Percentiles rank a stretch among this genome's conserved stretches.
These are phyloP conservation scores for Tetraselmis striata DNA, from an alignment of 139 green algal species.

Conservation along the genomic window DNA sequence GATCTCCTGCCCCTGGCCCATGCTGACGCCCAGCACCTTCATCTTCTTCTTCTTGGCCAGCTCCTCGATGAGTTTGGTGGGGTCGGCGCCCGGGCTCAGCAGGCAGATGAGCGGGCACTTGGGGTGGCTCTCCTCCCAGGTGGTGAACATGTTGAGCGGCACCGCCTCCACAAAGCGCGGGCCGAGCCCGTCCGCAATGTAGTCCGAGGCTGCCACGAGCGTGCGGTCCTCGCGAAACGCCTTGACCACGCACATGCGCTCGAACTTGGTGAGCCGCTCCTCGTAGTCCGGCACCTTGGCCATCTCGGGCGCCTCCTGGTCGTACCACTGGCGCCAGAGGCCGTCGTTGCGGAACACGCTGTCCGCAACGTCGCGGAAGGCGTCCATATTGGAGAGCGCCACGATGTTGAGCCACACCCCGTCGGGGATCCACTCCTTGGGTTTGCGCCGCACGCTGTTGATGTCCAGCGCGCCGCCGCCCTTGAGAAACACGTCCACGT, in stretches of 20 bases:
- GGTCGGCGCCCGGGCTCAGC: constrained; percentile 80
- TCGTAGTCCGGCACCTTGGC: constrained; percentile 87
- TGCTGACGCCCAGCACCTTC: constrained; percentile 81
- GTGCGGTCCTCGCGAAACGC: constrained; percentile 86
- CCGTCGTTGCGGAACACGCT: constrained; percentile 72
- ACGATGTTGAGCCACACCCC: constrained; percentile 79
- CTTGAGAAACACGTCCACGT: constrained; percentile 85
- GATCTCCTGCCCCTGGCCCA: constrained; percentile 90
- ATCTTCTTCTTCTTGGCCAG: constrained; percentile 91
- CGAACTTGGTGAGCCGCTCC: constrained; percentile 78
- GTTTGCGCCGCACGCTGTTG: constrained; percentile 62
- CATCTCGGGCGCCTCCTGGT: constrained; percentile 84
- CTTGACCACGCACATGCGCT: constrained; percentile 86
- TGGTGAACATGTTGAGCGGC: constrained; percentile 79
- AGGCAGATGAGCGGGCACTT: constrained; percentile 88
- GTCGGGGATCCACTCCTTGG: constrained; percentile 85
- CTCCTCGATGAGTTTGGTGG: constrained; percentile 91
- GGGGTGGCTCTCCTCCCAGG: constrained; percentile 55
- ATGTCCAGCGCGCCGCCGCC: constrained; percentile 80
- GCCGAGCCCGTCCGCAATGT: constrained; percentile 78
- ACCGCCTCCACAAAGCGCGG: constrained; percentile 79
- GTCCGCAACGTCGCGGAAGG: constrained; percentile 76
- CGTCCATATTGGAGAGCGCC: constrained; percentile 66
- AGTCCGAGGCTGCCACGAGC: constrained; percentile 74
- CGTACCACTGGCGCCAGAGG: constrained; percentile 84